Evolutionary conservation across 345 rosid species (phyloP).

Genomic region (Ceriops tagal): DNA sequence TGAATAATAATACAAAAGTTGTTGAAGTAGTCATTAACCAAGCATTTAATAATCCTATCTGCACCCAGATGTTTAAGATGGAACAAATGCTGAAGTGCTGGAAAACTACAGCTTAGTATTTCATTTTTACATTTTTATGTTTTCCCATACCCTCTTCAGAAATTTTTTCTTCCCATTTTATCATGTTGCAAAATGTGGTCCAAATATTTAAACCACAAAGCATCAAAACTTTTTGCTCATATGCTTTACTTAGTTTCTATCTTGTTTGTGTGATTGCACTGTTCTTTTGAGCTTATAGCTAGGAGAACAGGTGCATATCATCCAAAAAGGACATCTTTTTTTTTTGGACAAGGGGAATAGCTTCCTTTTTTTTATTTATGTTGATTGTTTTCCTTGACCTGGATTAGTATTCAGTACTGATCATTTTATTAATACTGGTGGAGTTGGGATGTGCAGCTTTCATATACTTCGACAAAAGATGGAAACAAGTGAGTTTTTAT

Average conservation of each 20-base stretch:
- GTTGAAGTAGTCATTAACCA: not conserved
- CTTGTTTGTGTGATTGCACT: too few relatives aligned
- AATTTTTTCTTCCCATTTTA: not conserved
- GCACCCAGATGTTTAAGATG: not conserved
- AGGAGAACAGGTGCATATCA: too few relatives aligned
- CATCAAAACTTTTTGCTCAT: not conserved
- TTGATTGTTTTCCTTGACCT: conserved; percentile 55
- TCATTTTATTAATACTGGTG: conserved; percentile 67
- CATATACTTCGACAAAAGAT: conserved; percentile 79
- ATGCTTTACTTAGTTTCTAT: too few relatives aligned
- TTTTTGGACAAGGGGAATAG: too few relatives aligned
- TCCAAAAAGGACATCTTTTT: too few relatives aligned
- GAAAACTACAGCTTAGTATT: not conserved
- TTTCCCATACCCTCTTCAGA: not conserved
- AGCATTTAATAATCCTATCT: too few relatives aligned
- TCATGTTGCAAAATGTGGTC: not conserved
- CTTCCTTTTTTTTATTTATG: conserved; percentile 2
- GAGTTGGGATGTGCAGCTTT: conserved; percentile 94
- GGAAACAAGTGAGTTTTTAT: conserved; percentile 67
- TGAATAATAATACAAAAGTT: not conserved
- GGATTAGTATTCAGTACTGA: conserved; percentile 65
- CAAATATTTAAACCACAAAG: not conserved
- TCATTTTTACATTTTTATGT: not conserved
- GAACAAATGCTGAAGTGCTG: not conserved
- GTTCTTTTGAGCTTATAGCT: too few relatives aligned